phyloP scores from a whole-genome alignment of 2,329 filamentous ascomycete species.

The Penicillium paneum region DNA sequence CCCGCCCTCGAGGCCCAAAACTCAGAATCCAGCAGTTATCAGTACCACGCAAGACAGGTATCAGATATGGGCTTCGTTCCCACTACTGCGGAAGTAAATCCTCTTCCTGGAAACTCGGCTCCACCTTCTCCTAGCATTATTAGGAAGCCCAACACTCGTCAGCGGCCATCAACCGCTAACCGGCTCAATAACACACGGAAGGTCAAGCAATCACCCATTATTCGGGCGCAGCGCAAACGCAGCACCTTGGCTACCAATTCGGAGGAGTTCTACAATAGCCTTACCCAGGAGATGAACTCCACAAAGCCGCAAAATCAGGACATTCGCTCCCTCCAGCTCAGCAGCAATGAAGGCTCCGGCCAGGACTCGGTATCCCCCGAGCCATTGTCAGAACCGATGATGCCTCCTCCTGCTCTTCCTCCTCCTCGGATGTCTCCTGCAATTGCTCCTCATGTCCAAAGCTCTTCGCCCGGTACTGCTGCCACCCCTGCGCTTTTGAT shows the following conservation, averaged over 20 bases:
- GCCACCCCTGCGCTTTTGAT: constrained; percentile 88
- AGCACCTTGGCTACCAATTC: constrained; percentile 33
- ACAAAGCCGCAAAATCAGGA: constrained; percentile 26
- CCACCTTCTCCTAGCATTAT: constrained; percentile 28
- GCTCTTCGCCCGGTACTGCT: constrained; percentile 50
- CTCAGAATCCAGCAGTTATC: constrained; percentile 34
- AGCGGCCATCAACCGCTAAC: constrained; percentile 36
- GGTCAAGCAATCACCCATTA: constrained; percentile 45
- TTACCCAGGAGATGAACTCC: constrained; percentile 36
- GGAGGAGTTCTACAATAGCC: constrained; percentile 34
- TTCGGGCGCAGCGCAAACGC: constrained; percentile 43
- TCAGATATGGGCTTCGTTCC: constrained; percentile 42
- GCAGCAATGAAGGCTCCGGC: constrained; percentile 46
- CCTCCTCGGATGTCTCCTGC: constrained; percentile 41
- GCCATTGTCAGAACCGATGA: constrained; percentile 49
- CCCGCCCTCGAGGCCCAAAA: constrained; percentile 50
- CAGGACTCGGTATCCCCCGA: constrained; percentile 51
- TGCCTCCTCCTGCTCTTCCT: constrained; percentile 50
- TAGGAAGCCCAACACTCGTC: constrained; percentile 36
- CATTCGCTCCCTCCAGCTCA: constrained; percentile 32
- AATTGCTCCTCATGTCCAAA: constrained; percentile 32
- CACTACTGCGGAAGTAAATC: constrained; percentile 42
- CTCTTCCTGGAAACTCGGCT: constrained; percentile 28
- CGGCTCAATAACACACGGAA: constrained; percentile 35
- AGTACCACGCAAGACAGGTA: constrained; percentile 35